These are phyloP conservation scores for Candida sp. DNA, from an alignment of 1,139 yeast genomes.

Conservation along the genomic window DNA sequence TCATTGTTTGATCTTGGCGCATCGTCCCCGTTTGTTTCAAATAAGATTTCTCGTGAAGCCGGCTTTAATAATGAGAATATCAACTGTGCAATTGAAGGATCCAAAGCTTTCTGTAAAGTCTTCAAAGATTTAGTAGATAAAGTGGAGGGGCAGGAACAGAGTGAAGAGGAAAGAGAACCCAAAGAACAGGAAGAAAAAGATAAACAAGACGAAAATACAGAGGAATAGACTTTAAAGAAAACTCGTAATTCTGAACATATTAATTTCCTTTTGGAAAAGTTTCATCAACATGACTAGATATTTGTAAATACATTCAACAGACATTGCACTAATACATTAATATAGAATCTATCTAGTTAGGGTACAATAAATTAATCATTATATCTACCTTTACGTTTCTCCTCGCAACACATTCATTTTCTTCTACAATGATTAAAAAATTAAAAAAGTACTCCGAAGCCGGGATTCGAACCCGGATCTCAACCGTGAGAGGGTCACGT, in stretches of 20 bases:
- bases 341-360: no score
- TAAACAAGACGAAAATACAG: not conserved
- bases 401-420: no score
- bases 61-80: constrained; percentile 30
- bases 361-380: no score
- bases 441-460: constrained; percentile 2
- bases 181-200: constrained; percentile 5
- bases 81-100: constrained; percentile 25
- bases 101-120: constrained; percentile 20
- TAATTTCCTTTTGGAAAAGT: no score
- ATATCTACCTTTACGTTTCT: no score
- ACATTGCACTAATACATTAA: no score
- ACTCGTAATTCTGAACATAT: no score
- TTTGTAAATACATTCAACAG: no score
- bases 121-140: constrained; percentile 12
- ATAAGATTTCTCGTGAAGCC: not conserved
- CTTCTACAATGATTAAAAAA: no score
- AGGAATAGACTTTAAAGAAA: no score
- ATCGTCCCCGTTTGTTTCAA: constrained; percentile 5
- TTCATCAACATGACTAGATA: no score
- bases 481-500: constrained; percentile 4
- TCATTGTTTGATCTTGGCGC: not conserved
- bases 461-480: constrained; percentile 5
- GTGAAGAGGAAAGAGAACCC: not conserved
- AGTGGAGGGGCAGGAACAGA: no score